Percentiles rank a stretch among this genome's conserved stretches.
Evolutionary conservation across 2,329 filamentous ascomycete genomes (phyloP).

Genomic region (Zalaria sp.): DNA sequence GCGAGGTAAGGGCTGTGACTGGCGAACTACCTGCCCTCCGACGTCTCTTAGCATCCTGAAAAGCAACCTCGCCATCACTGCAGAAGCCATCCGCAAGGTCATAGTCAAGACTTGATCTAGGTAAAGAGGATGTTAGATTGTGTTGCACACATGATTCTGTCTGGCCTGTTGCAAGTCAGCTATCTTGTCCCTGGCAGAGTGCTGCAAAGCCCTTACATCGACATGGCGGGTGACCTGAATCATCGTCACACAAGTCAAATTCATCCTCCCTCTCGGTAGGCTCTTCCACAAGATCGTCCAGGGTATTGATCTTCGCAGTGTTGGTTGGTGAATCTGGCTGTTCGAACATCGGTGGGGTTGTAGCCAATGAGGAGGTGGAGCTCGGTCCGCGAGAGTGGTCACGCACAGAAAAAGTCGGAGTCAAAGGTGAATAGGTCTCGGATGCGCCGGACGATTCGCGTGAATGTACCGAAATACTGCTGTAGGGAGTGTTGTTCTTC

Average conservation of each 20-base stretch:
- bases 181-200: background rate
- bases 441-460: conserved; percentile 31
- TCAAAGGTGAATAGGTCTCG: conserved; percentile 55
- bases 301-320: conserved; percentile 45
- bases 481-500: conserved; percentile 10
- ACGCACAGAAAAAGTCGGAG: conserved; percentile 52
- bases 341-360: conserved; percentile 40
- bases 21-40: conserved; percentile 45
- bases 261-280: conserved; percentile 55
- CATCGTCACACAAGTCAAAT: conserved; percentile 13
- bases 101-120: conserved; percentile 40
- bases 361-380: conserved; percentile 64
- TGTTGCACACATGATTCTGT: conserved; percentile 6
- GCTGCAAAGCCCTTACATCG: conserved; percentile 42
- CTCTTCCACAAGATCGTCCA: conserved; percentile 79
- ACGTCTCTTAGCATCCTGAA: conserved; percentile 38
- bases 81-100: conserved; percentile 49
- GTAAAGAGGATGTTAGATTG: conserved; percentile 9
- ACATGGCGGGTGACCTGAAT: conserved; percentile 37
- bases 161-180: conserved; percentile 4
- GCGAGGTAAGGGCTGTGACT: conserved; percentile 43
- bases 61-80: conserved; percentile 41
- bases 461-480: conserved; percentile 15
- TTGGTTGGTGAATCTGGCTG: conserved; percentile 40
- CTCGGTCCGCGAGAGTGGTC: conserved; percentile 55